phyloP scores from a whole-genome alignment of 2,329 filamentous ascomycete species.

The Aspergillus luchuensis region DNA sequence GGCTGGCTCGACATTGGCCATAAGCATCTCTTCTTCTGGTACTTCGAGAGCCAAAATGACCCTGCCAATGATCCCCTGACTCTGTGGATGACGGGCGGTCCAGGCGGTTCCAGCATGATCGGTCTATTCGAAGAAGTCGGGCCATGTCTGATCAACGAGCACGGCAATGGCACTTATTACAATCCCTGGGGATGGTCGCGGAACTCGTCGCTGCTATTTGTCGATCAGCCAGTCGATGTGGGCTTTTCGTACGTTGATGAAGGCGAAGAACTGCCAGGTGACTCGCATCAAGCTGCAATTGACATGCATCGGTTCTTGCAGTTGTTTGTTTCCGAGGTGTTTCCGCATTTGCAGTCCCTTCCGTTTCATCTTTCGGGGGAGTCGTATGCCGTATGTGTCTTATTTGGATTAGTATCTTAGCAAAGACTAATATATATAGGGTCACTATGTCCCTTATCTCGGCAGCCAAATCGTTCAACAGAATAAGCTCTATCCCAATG shows the following conservation, averaged over 20 bases:
- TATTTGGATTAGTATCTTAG: not conserved
- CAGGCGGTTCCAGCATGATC: slow-evolving; percentile 25
- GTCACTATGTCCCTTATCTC: slow-evolving; percentile 52
- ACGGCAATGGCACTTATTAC: slow-evolving; percentile 25
- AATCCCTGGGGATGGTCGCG: slow-evolving; percentile 27
- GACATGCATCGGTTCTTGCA: slow-evolving; percentile 56
- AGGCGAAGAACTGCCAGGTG: slow-evolving; percentile 11
- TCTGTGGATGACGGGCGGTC: slow-evolving; percentile 28
- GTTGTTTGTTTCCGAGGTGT: slow-evolving; percentile 50
- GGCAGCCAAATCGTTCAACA: slow-evolving; percentile 49
- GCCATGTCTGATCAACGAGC: slow-evolving; percentile 20
- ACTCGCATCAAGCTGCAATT: slow-evolving; percentile 47
- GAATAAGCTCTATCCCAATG: slow-evolving; percentile 42
- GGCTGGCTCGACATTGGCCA: slow-evolving; percentile 29
- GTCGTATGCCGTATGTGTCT: slow-evolving; percentile 45
- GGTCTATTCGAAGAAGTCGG: slow-evolving; percentile 21
- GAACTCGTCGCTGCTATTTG: slow-evolving; percentile 29
- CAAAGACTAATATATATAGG: slow-evolving; percentile 29
- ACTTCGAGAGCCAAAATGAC: slow-evolving; percentile 29
- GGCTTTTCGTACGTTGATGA: slow-evolving; percentile 31
- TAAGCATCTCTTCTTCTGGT: slow-evolving; percentile 26
- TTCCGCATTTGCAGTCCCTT: slow-evolving; percentile 44
- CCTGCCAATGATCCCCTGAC: slow-evolving; percentile 24
- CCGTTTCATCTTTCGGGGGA: slow-evolving; percentile 53
- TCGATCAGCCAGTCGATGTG: slow-evolving; percentile 31